A percentile compares a stretch with the other conserved stretches of the same genome.
Evolutionary conservation across 1,139 yeast genomes (phyloP).

Genomic region (Schizosaccharomyces versatilis): DNA sequence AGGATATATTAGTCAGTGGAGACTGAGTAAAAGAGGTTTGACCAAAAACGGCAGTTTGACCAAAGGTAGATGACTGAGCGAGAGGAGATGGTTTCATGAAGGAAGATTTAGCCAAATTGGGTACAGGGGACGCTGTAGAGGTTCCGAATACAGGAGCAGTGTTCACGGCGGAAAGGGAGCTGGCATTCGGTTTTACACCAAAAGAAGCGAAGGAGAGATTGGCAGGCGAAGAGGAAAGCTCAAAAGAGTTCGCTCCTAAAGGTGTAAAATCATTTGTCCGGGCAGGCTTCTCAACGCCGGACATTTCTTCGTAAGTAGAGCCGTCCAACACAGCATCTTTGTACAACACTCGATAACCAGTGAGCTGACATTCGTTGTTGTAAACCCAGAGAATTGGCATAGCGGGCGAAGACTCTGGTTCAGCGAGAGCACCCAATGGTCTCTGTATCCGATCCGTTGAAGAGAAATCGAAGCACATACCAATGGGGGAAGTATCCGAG

Average conservation of each 20-base stretch:
- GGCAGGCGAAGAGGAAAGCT: too few relatives aligned
- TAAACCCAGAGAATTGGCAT: slow-evolving; percentile 5
- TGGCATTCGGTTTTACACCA: not conserved
- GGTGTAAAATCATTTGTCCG: too few relatives aligned
- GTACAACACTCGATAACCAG: slow-evolving; percentile 4
- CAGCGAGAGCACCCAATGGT: slow-evolving; percentile 1
- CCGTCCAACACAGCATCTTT: slow-evolving; percentile 1
- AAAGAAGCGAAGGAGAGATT: not conserved
- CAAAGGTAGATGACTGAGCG: not conserved
- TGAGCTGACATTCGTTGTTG: slow-evolving; percentile 3
- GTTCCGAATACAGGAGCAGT: not conserved
- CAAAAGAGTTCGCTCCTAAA: too few relatives aligned
- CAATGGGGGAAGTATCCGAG: slow-evolving; percentile 5
- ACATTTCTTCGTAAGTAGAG: not conserved
- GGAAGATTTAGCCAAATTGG: not conserved
- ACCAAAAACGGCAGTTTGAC: not conserved
- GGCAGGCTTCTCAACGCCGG: not conserved
- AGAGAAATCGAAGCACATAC: not conserved
- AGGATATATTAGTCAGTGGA: not conserved
- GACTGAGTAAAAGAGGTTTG: not conserved
- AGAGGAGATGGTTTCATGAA: not conserved
- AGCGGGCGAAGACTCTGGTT: slow-evolving; percentile 1
- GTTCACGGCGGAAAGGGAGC: not conserved
- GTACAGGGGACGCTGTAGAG: not conserved
- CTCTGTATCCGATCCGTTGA: not conserved